Conservation (phyloP, 495 filamentous ascomycete genomes). For the Articulospora tetracladia region DNA sequence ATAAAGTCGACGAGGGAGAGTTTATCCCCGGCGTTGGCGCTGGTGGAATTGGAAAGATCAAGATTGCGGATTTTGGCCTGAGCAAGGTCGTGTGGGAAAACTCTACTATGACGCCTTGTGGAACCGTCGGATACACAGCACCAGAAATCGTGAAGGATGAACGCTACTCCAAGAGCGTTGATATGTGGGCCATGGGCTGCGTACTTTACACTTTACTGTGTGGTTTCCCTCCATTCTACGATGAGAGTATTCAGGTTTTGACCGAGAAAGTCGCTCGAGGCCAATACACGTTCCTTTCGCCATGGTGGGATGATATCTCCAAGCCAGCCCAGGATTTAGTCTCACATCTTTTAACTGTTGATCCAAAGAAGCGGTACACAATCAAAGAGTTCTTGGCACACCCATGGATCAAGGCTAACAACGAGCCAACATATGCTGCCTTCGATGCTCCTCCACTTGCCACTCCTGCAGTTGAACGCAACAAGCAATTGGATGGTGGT, state of each 20-base stretch:
- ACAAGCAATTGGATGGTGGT: constrained; percentile 38
- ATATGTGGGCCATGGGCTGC: constrained; percentile 98
- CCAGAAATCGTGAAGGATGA: constrained; percentile 99
- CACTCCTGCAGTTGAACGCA: constrained; percentile 54
- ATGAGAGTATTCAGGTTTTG: constrained; percentile 94
- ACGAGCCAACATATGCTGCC: constrained; percentile 74
- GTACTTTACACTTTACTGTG: constrained; percentile 96
- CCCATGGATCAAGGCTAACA: constrained; percentile 79
- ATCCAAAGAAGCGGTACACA: constrained; percentile 85
- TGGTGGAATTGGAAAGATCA: constrained; percentile 93
- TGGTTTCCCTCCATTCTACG: constrained; percentile 97
- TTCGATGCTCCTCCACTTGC: constrained; percentile 73
- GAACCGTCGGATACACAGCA: constrained; percentile 97
- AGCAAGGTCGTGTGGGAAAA: constrained; percentile 98
- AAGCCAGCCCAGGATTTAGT: constrained; percentile 93
- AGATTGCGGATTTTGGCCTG: constrained; percentile 96
- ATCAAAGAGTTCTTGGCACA: constrained; percentile 87
- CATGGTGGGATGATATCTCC: constrained; percentile 99
- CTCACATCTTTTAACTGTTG: constrained; percentile 87
- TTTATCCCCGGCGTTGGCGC: constrained; percentile 78
- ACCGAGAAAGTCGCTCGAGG: constrained; percentile 97
- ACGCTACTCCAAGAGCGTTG: constrained; percentile 95
- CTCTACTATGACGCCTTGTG: constrained; percentile 98
- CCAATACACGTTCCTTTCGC: constrained; percentile 96
- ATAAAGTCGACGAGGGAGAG: constrained; percentile 96